Evolutionary conservation across 805 yeast genomes (phyloP).

Genomic region (Clavispora fructus): DNA sequence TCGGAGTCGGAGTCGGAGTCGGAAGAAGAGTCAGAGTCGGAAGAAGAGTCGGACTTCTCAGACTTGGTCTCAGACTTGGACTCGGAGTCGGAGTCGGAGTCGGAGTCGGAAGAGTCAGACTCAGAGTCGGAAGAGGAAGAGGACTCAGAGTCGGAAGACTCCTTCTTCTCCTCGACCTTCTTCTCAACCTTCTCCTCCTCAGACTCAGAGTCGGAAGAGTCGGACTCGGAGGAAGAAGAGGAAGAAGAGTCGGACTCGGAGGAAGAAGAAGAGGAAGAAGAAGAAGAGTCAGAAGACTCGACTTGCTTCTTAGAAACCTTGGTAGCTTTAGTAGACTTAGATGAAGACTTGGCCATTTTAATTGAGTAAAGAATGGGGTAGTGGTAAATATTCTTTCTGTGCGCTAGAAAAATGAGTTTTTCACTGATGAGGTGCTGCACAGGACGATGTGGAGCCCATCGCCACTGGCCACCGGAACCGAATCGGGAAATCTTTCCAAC

Average conservation of each 20-base stretch:
- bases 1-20: slow-evolving; percentile 14
- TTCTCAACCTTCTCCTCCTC: slow-evolving; percentile 3
- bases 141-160: slow-evolving; percentile 10
- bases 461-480: background rate
- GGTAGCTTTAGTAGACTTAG: slow-evolving; percentile 16
- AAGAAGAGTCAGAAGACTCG: background rate
- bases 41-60: slow-evolving; percentile 31
- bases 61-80: slow-evolving; percentile 7
- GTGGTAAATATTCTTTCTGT: background rate
- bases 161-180: too few species aligned
- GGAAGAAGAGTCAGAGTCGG: slow-evolving; percentile 11
- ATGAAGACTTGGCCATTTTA: slow-evolving; percentile 38
- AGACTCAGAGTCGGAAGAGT: slow-evolving; percentile 9
- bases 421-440: slow-evolving; percentile 5
- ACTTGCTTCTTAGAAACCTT: slow-evolving; percentile 8
- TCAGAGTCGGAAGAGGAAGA: slow-evolving; percentile 21
- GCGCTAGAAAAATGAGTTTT: background rate
- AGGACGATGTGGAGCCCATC: background rate
- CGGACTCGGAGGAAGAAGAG: slow-evolving; percentile 6
- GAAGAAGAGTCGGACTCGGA: background rate
- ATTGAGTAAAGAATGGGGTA: background rate
- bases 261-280: slow-evolving; percentile 4
- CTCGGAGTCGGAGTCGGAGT: slow-evolving; percentile 17
- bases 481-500: background rate
- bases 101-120: slow-evolving; percentile 24